Percentiles rank a stretch among this genome's conserved stretches.
These are phyloP conservation scores for Pythium apleroticum DNA, from an alignment of 352 stramenopile species.

Conservation along the genomic window DNA sequence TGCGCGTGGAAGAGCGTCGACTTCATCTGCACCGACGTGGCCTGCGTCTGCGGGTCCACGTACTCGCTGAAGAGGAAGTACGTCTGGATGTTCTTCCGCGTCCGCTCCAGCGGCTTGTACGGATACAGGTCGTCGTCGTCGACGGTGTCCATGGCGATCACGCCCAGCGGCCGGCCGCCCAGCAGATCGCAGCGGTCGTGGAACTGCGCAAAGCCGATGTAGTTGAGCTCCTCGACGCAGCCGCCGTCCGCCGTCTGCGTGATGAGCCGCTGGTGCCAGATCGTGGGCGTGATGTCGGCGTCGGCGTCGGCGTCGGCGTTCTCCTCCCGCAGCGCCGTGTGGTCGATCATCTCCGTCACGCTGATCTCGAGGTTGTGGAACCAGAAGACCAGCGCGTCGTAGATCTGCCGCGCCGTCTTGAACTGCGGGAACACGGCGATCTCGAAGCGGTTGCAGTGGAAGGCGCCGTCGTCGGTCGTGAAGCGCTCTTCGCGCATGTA, in stretches of 20 bases:
- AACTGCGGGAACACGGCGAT: conserved; percentile 38
- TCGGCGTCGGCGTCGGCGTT: conserved; percentile 33
- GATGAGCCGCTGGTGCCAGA: conserved; percentile 42
- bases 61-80: conserved; percentile 10
- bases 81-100: conserved; percentile 27
- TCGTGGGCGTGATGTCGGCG: no score
- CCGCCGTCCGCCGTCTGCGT: conserved; percentile 24
- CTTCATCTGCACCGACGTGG: conserved; percentile 1
- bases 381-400: conserved; percentile 40
- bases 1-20: background rate
- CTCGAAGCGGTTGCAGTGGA: conserved; percentile 2
- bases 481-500: conserved; percentile 11
- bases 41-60: background rate
- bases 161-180: no score
- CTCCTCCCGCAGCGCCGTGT: conserved; percentile 48
- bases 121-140: conserved; percentile 44
- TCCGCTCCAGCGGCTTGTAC: conserved; percentile 27
- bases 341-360: conserved; percentile 41
- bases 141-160: conserved; percentile 34
- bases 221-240: conserved; percentile 16
- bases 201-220: conserved; percentile 25
- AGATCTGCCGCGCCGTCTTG: conserved; percentile 39
- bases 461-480: background rate
- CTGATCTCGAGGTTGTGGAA: conserved; percentile 49
- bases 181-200: no score